These are phyloP conservation scores for Diaporthe citriasiana DNA, from an alignment of 2,329 filamentous ascomycete species.

Conservation along the genomic window DNA sequence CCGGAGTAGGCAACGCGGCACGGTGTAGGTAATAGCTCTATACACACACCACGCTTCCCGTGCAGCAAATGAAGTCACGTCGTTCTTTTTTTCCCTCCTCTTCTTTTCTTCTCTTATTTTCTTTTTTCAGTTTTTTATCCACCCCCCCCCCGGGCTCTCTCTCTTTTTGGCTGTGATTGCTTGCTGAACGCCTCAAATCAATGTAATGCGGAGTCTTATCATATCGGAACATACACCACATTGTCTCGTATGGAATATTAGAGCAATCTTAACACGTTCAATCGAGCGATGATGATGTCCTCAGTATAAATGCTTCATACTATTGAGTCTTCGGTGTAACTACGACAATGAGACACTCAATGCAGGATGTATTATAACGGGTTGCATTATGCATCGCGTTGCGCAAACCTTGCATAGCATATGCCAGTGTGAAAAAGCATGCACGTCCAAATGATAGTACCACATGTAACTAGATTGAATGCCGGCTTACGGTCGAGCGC, in stretches of 20 bases:
- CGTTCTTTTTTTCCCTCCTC: too few relatives aligned
- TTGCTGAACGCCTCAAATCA: not conserved
- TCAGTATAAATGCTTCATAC: not conserved
- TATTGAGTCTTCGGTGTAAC: too few relatives aligned
- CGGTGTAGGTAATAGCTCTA: not conserved
- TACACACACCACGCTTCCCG: not conserved
- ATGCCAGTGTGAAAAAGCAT: not conserved
- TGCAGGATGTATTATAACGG: not conserved
- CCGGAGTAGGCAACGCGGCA: constrained; percentile 1
- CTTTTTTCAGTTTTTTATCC: too few relatives aligned
- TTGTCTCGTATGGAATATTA: not conserved
- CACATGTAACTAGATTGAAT: not conserved
- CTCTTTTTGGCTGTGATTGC: not conserved
- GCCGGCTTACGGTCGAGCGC: not conserved
- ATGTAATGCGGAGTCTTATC: not conserved
- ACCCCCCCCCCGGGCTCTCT: too few relatives aligned
- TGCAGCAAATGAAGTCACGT: not conserved
- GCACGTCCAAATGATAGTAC: not conserved
- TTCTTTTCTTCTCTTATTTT: too few relatives aligned
- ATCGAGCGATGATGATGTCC: not conserved
- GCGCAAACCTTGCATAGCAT: not conserved
- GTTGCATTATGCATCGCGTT: not conserved
- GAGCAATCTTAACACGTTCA: too few relatives aligned
- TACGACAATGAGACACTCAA: not conserved
- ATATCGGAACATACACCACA: not conserved